Conservation (phyloP, 305 asterid species). For the Fraxinus xanthoxyloides region DNA sequence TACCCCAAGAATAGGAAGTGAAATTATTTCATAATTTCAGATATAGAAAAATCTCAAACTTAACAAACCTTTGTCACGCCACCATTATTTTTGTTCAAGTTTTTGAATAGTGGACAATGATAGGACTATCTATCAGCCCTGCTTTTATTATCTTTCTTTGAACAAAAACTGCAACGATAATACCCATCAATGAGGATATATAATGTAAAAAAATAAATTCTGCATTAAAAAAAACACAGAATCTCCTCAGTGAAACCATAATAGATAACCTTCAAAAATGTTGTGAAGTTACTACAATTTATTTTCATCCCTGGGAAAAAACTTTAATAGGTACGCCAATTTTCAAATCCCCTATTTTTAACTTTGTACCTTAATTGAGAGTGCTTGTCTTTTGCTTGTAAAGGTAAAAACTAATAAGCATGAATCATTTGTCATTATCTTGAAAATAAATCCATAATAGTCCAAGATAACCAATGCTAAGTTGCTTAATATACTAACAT, state of each 20-base stretch:
- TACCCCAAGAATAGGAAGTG: not conserved
- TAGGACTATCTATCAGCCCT: not conserved
- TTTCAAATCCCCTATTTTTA: not conserved
- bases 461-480: not conserved
- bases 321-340: not conserved
- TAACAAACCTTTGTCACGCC: too few species aligned
- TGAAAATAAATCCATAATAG: not conserved
- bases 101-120: not conserved
- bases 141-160: not conserved
- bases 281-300: not conserved
- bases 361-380: not conserved
- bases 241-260: not conserved
- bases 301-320: not conserved
- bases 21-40: too few species aligned
- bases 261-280: not conserved
- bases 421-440: slow-evolving; percentile 4
- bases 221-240: not conserved
- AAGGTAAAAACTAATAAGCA: not conserved
- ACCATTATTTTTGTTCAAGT: too few species aligned
- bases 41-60: too few species aligned
- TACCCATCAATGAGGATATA: not conserved
- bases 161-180: not conserved
- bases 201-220: not conserved
- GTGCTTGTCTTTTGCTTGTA: not conserved
- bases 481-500: not conserved